These are phyloP conservation scores for Camellia sinensis DNA, from an alignment of 148 eudicot species.

Conservation along the genomic window DNA sequence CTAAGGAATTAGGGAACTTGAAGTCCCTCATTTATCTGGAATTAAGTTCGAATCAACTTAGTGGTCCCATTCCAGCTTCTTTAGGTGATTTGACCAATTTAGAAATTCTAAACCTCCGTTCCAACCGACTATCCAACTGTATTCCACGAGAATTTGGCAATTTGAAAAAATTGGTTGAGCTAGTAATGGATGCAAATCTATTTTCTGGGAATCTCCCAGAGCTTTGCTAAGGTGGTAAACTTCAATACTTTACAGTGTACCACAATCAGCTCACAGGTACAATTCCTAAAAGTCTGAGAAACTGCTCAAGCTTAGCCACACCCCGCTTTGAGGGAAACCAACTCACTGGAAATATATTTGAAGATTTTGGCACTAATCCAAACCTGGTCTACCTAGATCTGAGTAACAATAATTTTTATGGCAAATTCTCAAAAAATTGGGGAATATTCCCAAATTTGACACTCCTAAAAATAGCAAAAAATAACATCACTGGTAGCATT, in stretches of 20 bases:
- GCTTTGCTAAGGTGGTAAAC: constrained; percentile 25
- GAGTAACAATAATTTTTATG: constrained; percentile 31
- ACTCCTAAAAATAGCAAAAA: constrained; percentile 15
- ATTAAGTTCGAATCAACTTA: constrained; percentile 23
- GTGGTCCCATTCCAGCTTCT: constrained; percentile 25
- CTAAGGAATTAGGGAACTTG: constrained; percentile 29
- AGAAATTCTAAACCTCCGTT: constrained; percentile 18
- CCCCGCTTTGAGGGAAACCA: constrained; percentile 31
- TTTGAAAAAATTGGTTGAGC: constrained; percentile 7
- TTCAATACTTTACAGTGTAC: constrained; percentile 20
- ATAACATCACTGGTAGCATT: constrained; percentile 21
- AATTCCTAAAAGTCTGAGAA: constrained; percentile 30
- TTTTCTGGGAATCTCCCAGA: constrained; percentile 32
- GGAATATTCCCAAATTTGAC: constrained; percentile 28
- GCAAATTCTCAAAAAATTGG: constrained; percentile 28
- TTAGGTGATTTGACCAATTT: constrained; percentile 17
- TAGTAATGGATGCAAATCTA: constrained; percentile 22
- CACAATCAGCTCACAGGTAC: constrained; percentile 24
- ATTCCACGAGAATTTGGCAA: constrained; percentile 29
- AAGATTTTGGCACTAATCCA: constrained; percentile 32
- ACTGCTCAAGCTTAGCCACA: constrained; percentile 22
- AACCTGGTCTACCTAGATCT: constrained; percentile 23
- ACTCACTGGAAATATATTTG: constrained; percentile 28
- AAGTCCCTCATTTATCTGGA: constrained; percentile 18
- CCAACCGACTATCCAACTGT: constrained; percentile 19